Base-by-base conservation (phyloP, 2,329 filamentous ascomycete genomes). In the Ophiognomonia clavigignenti-juglandacearum region DNA sequence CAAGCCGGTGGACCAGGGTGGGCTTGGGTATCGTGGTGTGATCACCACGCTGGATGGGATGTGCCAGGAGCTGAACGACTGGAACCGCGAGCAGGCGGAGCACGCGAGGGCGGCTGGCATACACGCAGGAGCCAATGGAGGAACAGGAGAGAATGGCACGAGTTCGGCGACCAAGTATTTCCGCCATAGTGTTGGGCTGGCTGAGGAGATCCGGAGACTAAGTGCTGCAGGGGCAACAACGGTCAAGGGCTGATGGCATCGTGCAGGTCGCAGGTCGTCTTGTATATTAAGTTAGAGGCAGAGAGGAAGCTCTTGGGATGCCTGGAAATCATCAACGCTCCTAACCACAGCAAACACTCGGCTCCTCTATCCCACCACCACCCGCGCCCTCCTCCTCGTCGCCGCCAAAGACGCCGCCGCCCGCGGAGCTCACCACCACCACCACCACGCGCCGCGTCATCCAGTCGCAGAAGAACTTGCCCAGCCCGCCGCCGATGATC, bases 391-490 rank as follows among this genome's bases (percentile, higher is more conserved):
- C 59, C 3, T 57, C 51, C 6, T 53, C 53, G 1, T 53, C 55
- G 4, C 54, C 54, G 1, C 50, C 53, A 4, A 52, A n/a, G n/a
- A n/a, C 13, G 2, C 10, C 57, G 1, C 64, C 50, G 24, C 37
- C 13, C 2, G 7, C 57, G 1, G 64, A 50, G 24, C 37, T 32
- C 13, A 67, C 46, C 0, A 69, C 61, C n/a, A 75, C 61, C 46
- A 67, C 46, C 0, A 69, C 61, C n/a, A 75, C 61, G 45, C 64
- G 68, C 39, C 65, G 62, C 20, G 69, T 69, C 58, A 75, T 61
- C 74, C 74, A 78, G 57, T 77, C 73, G 54, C 70, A 75, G n/a
- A 75, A 53, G 55, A 77, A 77, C 61, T 77, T 77, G 49, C 74
- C 74, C 37, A 77, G 53, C 7, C 71, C 69, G 9, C 71, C 71